Percentiles rank a stretch among this genome's conserved stretches.
Conservation (phyloP, 352 stramenopile species). For the Pythium utonaiense region DNA sequence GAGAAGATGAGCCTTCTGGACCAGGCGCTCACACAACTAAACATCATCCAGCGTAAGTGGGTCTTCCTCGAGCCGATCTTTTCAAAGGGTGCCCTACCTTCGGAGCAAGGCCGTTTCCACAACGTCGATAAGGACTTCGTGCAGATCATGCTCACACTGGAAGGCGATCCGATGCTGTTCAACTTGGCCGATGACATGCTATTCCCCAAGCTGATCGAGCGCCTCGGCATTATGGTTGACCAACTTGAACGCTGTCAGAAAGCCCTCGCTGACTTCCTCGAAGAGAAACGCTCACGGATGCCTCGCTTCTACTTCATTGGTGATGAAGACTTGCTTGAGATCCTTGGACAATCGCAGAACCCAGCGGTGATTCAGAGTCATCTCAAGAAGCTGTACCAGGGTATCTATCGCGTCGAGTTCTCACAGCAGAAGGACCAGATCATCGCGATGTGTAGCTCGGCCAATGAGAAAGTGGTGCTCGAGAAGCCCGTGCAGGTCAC, state of each 20-base stretch:
- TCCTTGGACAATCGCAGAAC: slow-evolving; percentile 92
- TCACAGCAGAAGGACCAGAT: slow-evolving; percentile 81
- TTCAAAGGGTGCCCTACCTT: slow-evolving; percentile 89
- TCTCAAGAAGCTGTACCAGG: slow-evolving; percentile 96
- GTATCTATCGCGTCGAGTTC: slow-evolving; percentile 91
- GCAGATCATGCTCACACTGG: slow-evolving; percentile 89
- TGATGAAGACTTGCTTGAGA: slow-evolving; percentile 95
- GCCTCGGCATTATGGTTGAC: slow-evolving; percentile 85
- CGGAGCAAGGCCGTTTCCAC: slow-evolving; percentile 88
- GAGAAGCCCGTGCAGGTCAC: slow-evolving; percentile 83
- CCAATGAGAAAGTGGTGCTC: slow-evolving; percentile 81
- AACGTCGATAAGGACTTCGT: slow-evolving; percentile 93
- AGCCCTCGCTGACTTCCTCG: slow-evolving; percentile 92
- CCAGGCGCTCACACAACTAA: slow-evolving; percentile 77
- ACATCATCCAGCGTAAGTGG: slow-evolving; percentile 94
- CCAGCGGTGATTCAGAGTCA: slow-evolving; percentile 92
- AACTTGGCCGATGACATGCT: slow-evolving; percentile 90
- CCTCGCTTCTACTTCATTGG: slow-evolving; percentile 97
- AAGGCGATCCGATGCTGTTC: slow-evolving; percentile 90
- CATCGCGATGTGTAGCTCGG: slow-evolving; percentile 82
- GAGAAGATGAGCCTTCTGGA: slow-evolving; percentile 87
- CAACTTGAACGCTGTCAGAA: slow-evolving; percentile 95
- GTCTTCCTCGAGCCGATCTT: slow-evolving; percentile 97
- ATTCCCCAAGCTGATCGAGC: slow-evolving; percentile 84
- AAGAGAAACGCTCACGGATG: slow-evolving; percentile 91